These are phyloP conservation scores for Candida sojae DNA, from an alignment of 1,139 yeast species.

Conservation along the genomic window DNA sequence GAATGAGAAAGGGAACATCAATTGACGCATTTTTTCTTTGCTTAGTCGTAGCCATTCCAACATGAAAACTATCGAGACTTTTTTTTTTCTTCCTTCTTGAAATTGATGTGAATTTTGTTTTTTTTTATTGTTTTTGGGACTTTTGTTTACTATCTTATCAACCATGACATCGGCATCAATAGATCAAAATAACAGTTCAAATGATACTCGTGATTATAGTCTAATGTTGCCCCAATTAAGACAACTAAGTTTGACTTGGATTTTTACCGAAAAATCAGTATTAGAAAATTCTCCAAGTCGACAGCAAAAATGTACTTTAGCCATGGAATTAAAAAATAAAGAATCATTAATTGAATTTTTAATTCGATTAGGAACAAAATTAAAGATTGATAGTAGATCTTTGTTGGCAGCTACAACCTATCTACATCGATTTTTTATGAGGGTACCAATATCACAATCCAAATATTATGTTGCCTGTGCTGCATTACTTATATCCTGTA, in stretches of 20 bases:
- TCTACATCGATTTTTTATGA: conserved; percentile 43
- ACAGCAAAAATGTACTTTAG: conserved; percentile 16
- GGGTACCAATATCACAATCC: conserved; percentile 45
- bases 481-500: conserved; percentile 45
- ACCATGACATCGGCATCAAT: not conserved
- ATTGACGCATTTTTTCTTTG: no score
- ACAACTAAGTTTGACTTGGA: conserved; percentile 27
- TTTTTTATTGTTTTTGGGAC: no score
- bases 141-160: not conserved
- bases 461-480: conserved; percentile 50
- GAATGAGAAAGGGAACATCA: no score
- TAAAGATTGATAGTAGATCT: conserved; percentile 46
- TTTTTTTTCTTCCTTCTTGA: no score
- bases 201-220: not conserved
- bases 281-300: conserved; percentile 35
- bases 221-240: conserved; percentile 3
- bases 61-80: no score
- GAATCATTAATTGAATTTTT: conserved; percentile 45
- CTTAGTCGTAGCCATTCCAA: no score
- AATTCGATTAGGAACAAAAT: conserved; percentile 35
- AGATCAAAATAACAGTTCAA: not conserved
- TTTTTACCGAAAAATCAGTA: conserved; percentile 34
- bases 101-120: no score
- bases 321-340: conserved; percentile 40
- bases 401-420: conserved; percentile 47